Conservation (phyloP, 345 rosid genomes). For the Camelina sativa region DNA sequence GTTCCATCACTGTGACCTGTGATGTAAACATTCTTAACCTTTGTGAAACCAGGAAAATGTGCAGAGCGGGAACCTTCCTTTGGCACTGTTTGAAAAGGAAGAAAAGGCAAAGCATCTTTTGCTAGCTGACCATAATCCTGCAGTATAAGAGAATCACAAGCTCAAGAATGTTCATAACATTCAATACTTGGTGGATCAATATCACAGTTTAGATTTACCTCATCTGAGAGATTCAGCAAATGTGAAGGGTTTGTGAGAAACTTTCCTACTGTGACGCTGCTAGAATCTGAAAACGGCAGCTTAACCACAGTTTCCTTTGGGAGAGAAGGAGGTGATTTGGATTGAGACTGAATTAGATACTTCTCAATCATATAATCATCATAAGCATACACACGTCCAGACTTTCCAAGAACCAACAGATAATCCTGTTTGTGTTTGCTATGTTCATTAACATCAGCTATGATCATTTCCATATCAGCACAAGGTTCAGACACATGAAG, state of each 20-base stretch:
- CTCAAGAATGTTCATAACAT: background rate
- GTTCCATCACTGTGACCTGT: constrained; percentile 90
- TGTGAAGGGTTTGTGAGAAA: constrained; percentile 56
- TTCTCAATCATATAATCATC: constrained; percentile 82
- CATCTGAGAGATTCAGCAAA: constrained; percentile 54
- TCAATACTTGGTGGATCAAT: background rate
- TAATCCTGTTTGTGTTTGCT: constrained; percentile 62
- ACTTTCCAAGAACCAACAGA: constrained; percentile 75
- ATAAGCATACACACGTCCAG: constrained; percentile 73
- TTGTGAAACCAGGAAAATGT: constrained; percentile 68
- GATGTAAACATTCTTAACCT: constrained; percentile 75
- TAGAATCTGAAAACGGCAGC: constrained; percentile 68
- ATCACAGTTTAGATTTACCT: constrained; percentile 56
- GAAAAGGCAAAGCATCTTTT: constrained; percentile 59
- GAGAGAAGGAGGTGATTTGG: constrained; percentile 73
- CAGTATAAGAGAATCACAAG: constrained; percentile 35
- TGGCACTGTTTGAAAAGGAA: constrained; percentile 58
- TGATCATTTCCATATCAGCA: constrained; percentile 71
- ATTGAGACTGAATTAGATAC: constrained; percentile 78
- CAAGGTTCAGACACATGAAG: constrained; percentile 80
- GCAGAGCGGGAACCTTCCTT: constrained; percentile 56
- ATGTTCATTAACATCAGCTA: constrained; percentile 59
- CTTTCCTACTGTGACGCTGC: constrained; percentile 60
- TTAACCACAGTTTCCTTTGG: constrained; percentile 72
- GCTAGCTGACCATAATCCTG: constrained; percentile 65